These are phyloP conservation scores for Priceomyces castillae DNA, from an alignment of 805 yeast species.

Conservation along the genomic window DNA sequence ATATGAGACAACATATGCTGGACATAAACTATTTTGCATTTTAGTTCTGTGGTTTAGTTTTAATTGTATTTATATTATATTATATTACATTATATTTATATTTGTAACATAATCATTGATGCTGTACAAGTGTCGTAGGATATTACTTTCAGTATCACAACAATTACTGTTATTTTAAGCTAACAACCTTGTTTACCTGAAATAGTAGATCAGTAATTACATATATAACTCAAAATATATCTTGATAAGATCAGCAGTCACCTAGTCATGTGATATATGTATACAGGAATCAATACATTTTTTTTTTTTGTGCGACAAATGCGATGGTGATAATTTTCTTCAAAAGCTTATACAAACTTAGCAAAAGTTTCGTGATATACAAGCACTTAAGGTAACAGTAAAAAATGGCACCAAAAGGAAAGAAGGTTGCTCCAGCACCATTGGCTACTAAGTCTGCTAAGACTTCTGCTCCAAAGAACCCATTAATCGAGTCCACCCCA, in stretches of 20 bases:
- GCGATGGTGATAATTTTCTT: slow-evolving; percentile 3
- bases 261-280: neutral
- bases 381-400: neutral
- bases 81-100: too few species aligned
- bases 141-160: too few species aligned
- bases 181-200: too few species aligned
- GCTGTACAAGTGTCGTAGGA: too few species aligned
- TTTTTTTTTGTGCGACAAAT: slow-evolving; percentile 1
- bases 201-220: too few species aligned
- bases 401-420: slow-evolving; percentile 46
- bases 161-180: too few species aligned
- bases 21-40: neutral
- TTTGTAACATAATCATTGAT: too few species aligned
- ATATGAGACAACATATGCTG: too few species aligned
- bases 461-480: slow-evolving; percentile 56
- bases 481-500: slow-evolving; percentile 86
- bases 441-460: slow-evolving; percentile 66
- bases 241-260: slow-evolving; percentile 1
- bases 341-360: neutral
- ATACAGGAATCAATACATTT: neutral
- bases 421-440: slow-evolving; percentile 98
- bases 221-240: too few species aligned
- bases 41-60: neutral
- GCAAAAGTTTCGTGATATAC: neutral
- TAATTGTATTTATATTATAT: neutral